Conservation (phyloP, 1,284 basidiomycete species). For the Agroathelia rolfsii region DNA sequence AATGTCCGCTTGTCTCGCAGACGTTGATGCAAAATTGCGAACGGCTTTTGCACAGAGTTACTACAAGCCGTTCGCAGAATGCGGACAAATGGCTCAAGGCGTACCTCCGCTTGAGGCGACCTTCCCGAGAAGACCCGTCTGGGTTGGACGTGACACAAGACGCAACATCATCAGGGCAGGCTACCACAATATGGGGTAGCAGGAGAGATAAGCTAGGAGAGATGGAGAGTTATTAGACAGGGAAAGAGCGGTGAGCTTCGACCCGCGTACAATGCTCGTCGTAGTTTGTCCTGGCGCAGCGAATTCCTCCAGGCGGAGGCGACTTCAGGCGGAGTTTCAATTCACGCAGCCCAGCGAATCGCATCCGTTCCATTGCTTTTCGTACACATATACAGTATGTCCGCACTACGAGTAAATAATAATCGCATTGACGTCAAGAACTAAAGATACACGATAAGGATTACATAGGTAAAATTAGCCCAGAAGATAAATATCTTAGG, state of each 20-base stretch:
- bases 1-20: constrained; percentile 65
- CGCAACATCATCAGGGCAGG: constrained; percentile 43
- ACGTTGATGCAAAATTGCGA: constrained; percentile 56
- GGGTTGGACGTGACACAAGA: constrained; percentile 53
- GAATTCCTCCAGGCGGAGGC: constrained; percentile 7
- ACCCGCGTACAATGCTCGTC: constrained; percentile 19
- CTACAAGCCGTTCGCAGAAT: constrained; percentile 4
- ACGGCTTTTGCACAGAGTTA: constrained; percentile 29
- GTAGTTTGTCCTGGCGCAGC: constrained; percentile 15
- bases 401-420: too few relatives aligned
- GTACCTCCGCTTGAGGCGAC: constrained; percentile 37
- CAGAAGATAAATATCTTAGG: too few relatives aligned
- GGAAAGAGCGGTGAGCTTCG: constrained; percentile 11
- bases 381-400: too few relatives aligned
- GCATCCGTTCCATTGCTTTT: too few relatives aligned
- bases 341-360: too few relatives aligned
- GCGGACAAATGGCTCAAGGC: constrained; percentile 8
- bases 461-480: too few relatives aligned
- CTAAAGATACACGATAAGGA: too few relatives aligned
- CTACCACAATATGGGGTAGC: too few relatives aligned
- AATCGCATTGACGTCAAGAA: too few relatives aligned
- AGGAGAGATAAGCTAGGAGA: too few relatives aligned
- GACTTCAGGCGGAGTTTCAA: constrained; percentile 17
- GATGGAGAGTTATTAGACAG: constrained; percentile 10
- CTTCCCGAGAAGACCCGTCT: constrained; percentile 58